These are phyloP conservation scores for Penicillium subrubescens DNA, from an alignment of 495 filamentous ascomycete genomes.

Conservation along the genomic window DNA sequence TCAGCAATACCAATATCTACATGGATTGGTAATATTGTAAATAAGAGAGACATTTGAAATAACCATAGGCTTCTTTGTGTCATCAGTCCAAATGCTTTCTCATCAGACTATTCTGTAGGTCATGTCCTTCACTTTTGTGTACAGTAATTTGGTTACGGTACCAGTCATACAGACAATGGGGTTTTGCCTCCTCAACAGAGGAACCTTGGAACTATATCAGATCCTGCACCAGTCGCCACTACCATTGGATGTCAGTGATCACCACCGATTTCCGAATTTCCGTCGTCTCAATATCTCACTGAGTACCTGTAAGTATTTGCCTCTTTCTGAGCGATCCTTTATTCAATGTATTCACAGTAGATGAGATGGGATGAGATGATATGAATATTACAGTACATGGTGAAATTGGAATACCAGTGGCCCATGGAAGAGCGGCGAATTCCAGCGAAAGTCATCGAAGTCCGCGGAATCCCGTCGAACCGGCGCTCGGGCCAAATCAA, in stretches of 20 bases:
- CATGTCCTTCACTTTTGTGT: too few relatives aligned
- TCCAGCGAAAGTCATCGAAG: slow-evolving; percentile 38
- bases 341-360: not conserved
- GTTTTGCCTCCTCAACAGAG: not conserved
- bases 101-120: too few relatives aligned
- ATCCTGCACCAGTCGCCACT: slow-evolving; percentile 1
- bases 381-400: not conserved
- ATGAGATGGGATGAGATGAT: too few relatives aligned
- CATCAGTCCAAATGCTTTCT: too few relatives aligned
- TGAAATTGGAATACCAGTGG: not conserved
- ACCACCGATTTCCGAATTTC: not conserved
- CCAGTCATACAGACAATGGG: not conserved
- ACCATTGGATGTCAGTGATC: not conserved
- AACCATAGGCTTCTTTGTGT: too few relatives aligned
- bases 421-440: not conserved
- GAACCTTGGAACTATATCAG: slow-evolving; percentile 4
- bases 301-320: not conserved
- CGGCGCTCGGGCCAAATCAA: slow-evolving; percentile 37
- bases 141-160: not conserved
- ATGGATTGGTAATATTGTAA: too few relatives aligned
- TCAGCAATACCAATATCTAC: too few relatives aligned
- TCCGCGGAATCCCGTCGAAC: slow-evolving; percentile 34
- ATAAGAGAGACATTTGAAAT: too few relatives aligned
- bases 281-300: too few relatives aligned
- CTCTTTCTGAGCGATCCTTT: slow-evolving; percentile 16